Percentiles rank a stretch among this genome's conserved stretches.
Conservation (phyloP, 495 filamentous ascomycete species). For the Geopyxis carbonaria region DNA sequence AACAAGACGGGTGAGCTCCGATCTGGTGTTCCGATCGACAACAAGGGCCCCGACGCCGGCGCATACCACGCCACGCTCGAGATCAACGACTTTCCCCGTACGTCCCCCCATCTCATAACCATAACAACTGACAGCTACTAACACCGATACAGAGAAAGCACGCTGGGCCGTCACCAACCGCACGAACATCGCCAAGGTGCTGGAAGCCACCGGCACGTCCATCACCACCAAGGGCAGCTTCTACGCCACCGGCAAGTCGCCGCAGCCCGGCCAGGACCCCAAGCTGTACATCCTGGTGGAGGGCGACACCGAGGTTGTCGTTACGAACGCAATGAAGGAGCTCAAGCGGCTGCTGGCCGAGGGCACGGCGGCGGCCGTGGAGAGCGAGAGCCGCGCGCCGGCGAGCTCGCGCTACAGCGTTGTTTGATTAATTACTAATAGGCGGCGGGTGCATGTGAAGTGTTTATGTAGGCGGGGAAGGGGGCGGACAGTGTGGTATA, state of each 20-base stretch:
- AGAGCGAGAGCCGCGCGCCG: slow-evolving; percentile 63
- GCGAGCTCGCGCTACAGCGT: slow-evolving; percentile 68
- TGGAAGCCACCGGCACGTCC: slow-evolving; percentile 83
- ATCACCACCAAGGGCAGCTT: slow-evolving; percentile 96
- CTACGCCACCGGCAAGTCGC: slow-evolving; percentile 67
- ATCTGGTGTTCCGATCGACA: slow-evolving; percentile 89
- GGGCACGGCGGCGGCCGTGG: slow-evolving; percentile 78
- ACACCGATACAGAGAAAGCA: slow-evolving; percentile 55
- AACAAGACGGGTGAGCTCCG: slow-evolving; percentile 73
- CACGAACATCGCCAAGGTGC: slow-evolving; percentile 95
- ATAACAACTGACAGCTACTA: slow-evolving; percentile 9
- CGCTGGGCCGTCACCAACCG: slow-evolving; percentile 97
- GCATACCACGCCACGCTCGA: slow-evolving; percentile 95
- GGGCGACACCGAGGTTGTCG: slow-evolving; percentile 85
- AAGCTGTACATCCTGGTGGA: slow-evolving; percentile 97
- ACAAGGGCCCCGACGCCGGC: slow-evolving; percentile 93
- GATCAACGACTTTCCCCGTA: slow-evolving; percentile 96
- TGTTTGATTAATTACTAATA: no score
- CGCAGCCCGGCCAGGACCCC: slow-evolving; percentile 51
- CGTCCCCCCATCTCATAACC: slow-evolving; percentile 24
- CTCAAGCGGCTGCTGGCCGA: slow-evolving; percentile 76
- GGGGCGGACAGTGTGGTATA: no score
- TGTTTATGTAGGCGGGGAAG: no score
- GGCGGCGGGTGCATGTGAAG: no score
- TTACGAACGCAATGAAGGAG: slow-evolving; percentile 81